Conservation (phyloP, 192 early-diverging fungal genomes). For the Glomus cerebriforme region DNA sequence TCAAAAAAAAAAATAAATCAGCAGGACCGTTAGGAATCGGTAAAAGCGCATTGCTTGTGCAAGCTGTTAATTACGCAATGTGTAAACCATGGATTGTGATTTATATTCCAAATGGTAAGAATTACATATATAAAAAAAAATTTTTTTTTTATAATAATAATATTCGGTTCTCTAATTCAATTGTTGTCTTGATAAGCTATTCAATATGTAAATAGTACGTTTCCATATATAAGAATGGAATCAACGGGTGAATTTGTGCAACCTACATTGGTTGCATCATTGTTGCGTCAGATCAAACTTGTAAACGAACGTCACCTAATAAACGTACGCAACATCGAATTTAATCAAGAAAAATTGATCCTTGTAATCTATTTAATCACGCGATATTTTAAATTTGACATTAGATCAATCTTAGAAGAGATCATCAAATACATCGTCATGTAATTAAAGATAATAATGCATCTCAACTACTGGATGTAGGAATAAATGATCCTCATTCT, state of each 20-base stretch:
- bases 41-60: conserved; percentile 52
- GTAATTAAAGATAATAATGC: conserved; percentile 38
- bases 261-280: conserved; percentile 41
- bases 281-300: conserved; percentile 45
- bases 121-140: not conserved
- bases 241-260: conserved; percentile 46
- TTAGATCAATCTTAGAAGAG: conserved; percentile 21
- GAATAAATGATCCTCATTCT: conserved; percentile 45
- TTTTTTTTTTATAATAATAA: not conserved
- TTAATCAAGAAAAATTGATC: not conserved
- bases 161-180: not conserved
- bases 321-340: conserved; percentile 29
- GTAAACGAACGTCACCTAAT: conserved; percentile 40
- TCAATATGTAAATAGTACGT: conserved; percentile 48
- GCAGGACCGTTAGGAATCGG: conserved; percentile 51
- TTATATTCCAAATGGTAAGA: conserved; percentile 51
- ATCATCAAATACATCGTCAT: conserved; percentile 40
- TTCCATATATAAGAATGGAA: conserved; percentile 43
- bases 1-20: conserved; percentile 1
- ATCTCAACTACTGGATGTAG: conserved; percentile 41
- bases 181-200: conserved; percentile 35
- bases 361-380: not conserved
- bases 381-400: no score
- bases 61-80: conserved; percentile 48
- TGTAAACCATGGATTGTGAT: conserved; percentile 53